These are phyloP conservation scores for Xerocomus brunneocitrinus DNA, from an alignment of 768 basidiomycete genomes.

Conservation along the genomic window DNA sequence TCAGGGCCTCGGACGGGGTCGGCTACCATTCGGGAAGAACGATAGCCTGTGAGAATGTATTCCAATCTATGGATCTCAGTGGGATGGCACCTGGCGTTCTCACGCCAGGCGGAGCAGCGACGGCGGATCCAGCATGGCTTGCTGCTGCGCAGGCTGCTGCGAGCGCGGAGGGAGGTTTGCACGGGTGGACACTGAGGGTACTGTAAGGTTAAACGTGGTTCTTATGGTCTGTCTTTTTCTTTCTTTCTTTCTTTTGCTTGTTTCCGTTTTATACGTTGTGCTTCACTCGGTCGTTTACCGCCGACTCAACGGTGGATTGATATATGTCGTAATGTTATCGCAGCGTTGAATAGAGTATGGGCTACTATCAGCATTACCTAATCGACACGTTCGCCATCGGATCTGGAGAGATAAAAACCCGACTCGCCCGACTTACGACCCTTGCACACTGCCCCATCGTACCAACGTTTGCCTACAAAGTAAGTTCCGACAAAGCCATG, in stretches of 20 bases:
- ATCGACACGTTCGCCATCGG: conserved; percentile 24
- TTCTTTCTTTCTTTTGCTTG: conserved; percentile 26
- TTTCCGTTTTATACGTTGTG: conserved; percentile 26
- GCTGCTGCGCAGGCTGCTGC: conserved; percentile 70
- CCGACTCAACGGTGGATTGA: background rate
- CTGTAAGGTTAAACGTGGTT: conserved; percentile 43
- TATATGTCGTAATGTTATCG: background rate
- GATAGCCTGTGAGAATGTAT: conserved; percentile 77
- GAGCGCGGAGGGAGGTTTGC: conserved; percentile 58
- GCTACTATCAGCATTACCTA: conserved; percentile 1
- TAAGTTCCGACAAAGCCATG: conserved; percentile 12
- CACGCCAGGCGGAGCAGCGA: conserved; percentile 39
- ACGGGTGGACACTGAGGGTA: conserved; percentile 77
- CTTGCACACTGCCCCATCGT: conserved; percentile 8
- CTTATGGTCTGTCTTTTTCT: conserved; percentile 24
- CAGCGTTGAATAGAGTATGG: conserved; percentile 6
- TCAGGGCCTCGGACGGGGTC: conserved; percentile 77
- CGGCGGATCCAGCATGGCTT: conserved; percentile 64
- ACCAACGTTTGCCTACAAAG: conserved; percentile 12
- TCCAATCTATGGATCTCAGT: conserved; percentile 62
- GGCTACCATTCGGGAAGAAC: conserved; percentile 87
- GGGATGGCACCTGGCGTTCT: conserved; percentile 42
- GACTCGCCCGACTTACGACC: background rate
- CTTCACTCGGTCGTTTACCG: conserved; percentile 1
- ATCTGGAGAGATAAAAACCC: conserved; percentile 10